Evolutionary conservation across 805 yeast species (phyloP).

Genomic region (Sugiyamaella smithiae): DNA sequence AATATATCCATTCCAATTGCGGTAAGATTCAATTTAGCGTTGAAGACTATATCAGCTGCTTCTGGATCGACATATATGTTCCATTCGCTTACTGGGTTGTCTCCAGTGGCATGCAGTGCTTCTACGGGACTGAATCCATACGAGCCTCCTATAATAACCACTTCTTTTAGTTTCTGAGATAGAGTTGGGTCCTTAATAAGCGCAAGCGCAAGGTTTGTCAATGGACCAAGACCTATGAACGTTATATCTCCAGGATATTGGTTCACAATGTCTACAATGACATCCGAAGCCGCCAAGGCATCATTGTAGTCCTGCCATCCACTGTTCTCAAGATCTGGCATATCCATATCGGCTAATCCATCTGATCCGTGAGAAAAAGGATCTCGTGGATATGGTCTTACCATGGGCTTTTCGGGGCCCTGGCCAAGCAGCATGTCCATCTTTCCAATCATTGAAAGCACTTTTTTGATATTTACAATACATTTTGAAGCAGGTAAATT

Average conservation of each 20-base stretch:
- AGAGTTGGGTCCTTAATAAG: not conserved
- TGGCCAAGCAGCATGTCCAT: not conserved
- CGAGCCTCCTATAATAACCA: not conserved
- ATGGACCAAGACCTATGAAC: not conserved
- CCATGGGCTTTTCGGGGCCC: not conserved
- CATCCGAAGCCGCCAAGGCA: not conserved
- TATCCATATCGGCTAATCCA: not conserved
- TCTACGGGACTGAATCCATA: not conserved
- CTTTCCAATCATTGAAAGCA: not conserved
- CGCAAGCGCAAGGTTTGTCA: not conserved
- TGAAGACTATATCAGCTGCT: not conserved
- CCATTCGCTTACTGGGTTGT: not conserved
- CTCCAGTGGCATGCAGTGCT: not conserved
- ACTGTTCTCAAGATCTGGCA: not conserved
- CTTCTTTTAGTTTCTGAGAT: not conserved
- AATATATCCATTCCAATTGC: not conserved
- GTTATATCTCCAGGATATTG: not conserved
- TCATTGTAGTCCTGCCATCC: not conserved
- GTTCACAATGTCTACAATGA: not conserved
- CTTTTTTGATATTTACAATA: not conserved
- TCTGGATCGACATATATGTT: not conserved
- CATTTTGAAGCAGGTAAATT: not conserved
- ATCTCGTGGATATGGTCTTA: not conserved
- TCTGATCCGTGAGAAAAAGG: not conserved
- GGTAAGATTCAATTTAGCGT: not conserved